Conservation (phyloP, 768 basidiomycete species). For the Pleurotus djamor region DNA sequence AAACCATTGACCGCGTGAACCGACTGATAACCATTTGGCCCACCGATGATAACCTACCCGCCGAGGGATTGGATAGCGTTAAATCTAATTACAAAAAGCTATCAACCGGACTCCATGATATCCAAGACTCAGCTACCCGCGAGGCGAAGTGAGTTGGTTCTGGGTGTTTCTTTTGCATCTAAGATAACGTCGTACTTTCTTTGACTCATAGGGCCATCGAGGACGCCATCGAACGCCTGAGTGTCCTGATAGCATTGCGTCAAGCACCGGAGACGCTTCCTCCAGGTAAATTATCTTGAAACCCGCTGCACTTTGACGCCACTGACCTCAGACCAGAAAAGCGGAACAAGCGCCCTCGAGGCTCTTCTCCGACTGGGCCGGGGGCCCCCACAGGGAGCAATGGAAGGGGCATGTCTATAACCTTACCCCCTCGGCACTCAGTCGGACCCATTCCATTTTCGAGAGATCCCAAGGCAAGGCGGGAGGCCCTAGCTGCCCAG, state of each 20-base stretch:
- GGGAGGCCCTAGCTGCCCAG: slow-evolving; percentile 59
- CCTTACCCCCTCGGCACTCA: slow-evolving; percentile 52
- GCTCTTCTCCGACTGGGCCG: slow-evolving; percentile 58
- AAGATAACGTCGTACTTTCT: slow-evolving; percentile 6
- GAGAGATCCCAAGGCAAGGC: slow-evolving; percentile 66
- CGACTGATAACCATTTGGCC: slow-evolving; percentile 72
- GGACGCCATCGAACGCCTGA: slow-evolving; percentile 66
- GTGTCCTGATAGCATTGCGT: slow-evolving; percentile 69
- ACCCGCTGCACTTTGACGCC: not conserved
- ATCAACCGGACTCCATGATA: slow-evolving; percentile 56
- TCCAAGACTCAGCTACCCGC: slow-evolving; percentile 53
- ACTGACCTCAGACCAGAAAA: slow-evolving; percentile 49
- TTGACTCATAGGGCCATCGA: slow-evolving; percentile 58
- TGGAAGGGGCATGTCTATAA: slow-evolving; percentile 51
- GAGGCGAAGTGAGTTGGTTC: slow-evolving; percentile 56
- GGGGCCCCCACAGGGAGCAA: slow-evolving; percentile 28
- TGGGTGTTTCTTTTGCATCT: not conserved
- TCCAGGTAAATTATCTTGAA: slow-evolving; percentile 42
- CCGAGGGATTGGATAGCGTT: slow-evolving; percentile 65
- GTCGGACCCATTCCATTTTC: slow-evolving; percentile 57
- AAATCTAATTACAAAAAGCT: slow-evolving; percentile 66
- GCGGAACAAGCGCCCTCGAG: slow-evolving; percentile 73
- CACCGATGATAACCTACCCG: slow-evolving; percentile 62
- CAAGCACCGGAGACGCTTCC: slow-evolving; percentile 61
- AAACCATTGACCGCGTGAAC: slow-evolving; percentile 73